Base-by-base conservation (phyloP, 2,329 filamentous ascomycete species). In the Fusarium sp. region DNA sequence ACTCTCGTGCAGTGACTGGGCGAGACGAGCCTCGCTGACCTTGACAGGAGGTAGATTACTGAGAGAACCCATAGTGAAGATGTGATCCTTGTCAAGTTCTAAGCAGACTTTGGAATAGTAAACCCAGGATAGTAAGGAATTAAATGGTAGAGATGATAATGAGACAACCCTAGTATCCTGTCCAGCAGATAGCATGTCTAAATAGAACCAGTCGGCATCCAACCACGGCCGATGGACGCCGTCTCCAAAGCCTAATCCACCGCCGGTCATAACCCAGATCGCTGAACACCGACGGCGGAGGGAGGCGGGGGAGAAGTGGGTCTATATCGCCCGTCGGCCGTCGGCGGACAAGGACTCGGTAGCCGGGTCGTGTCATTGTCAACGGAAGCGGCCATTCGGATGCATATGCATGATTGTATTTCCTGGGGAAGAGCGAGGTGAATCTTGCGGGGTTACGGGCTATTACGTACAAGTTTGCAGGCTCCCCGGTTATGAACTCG, bases 1-100 rank as follows among this genome's bases (percentile, higher is more conserved):
- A 9, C 68, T 76, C 13, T 68, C 45, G 33, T 78, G 76, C 1
- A 78, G 48, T 20, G 75, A 74, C 54, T 79, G 69, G 8, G 62
- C 56, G 2, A 69, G 48, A 10, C 63, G 62, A 5, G 61, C 33
- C 31, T 65, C 43, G 45, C 54, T 65, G 16, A 69, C 67, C 31
- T 54, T 50, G 27, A 69, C 11, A 31, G 61, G 31, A 43, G 54
- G 48, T 37, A 64, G 52, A 57, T 57, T 35, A 8, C 43, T 48
- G 22, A 57, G 52, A 33, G 60, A 54, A 35, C 60, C 60, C 60
- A 63, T 63, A 13, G 10, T 52, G 41, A 35, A 35, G 16, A 35
- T 57, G 29, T 57, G 22, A 48, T 14, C 43, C 43, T 57, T 24
- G 52, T 39, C 5, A 14, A 29, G 56, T 29, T 41, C 56, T 13